Base-by-base conservation (phyloP, 1,284 basidiomycete species). In the Tilletia setariae region DNA sequence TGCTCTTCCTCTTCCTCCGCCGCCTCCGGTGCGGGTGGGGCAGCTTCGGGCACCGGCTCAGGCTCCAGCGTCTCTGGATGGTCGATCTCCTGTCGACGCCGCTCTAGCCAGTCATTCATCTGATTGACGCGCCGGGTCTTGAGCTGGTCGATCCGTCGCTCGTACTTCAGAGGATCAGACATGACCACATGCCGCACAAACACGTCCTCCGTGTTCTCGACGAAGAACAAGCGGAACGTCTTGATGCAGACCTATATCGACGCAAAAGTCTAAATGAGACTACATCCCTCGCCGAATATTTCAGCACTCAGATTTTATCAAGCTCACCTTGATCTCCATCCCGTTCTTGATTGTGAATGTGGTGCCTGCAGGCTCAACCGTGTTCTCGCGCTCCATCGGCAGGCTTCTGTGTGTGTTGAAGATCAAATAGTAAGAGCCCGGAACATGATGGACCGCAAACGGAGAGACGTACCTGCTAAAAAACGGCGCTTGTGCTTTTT, bases 301-400 rank as follows among this genome's bases (percentile, higher is more conserved):
- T 49, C 9, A 49, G 47, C n/a, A 2, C 8, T 8, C 1, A 8
- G 47, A 19, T n/a, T 15, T 46, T n/a, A 49, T 23, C 1, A 1
- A 13, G 65, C 66, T 28, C 28, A 74, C 72, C 63, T 76, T 72
- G 53, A 79, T 79, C 70, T 80, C 76, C 87, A 72, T 70, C 90
- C 90, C 90, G 88, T 77, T 87, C 86, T 74, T 71, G n/a, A 77
- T 74, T 16, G 78, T 71, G 66, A 75, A 79, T 16, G 72, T 70
- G 7, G 72, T 75, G 16, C 71, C 73, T 8, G 32, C 42, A 4
- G 68, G 68, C 42, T 75, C 75, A 67, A 67, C 69, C 40, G 71
- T 73, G 19, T 49, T 64, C n/a, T 64, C 69, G 15, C 67, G 70
- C 30, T 75, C 70, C 35, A 68, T 67, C 3, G 72, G 70, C 11